Percentiles rank a stretch among this genome's conserved stretches.
These are phyloP conservation scores for Trichoderma citrinoviride DNA, from an alignment of 2,329 filamentous ascomycete species.

Conservation along the genomic window DNA sequence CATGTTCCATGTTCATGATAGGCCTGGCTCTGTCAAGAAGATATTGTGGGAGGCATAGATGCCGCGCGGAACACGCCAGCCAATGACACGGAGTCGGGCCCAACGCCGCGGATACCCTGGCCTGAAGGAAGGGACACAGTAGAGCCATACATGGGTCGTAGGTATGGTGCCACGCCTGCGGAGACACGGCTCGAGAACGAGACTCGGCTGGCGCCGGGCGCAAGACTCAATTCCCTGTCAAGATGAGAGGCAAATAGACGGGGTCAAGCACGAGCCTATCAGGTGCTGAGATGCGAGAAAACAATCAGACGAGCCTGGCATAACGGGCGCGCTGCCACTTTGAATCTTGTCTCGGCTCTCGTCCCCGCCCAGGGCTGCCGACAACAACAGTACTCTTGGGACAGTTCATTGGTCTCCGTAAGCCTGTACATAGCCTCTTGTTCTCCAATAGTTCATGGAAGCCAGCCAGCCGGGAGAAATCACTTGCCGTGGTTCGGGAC, in stretches of 20 bases:
- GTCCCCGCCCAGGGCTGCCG: neutral
- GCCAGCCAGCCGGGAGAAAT: neutral
- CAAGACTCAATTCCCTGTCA: neutral
- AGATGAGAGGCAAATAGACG: neutral
- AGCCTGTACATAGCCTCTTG: neutral
- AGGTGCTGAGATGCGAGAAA: neutral
- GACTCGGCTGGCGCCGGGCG: neutral
- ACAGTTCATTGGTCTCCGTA: too few species aligned
- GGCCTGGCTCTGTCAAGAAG: too few species aligned
- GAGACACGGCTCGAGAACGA: neutral
- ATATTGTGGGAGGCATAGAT: neutral
- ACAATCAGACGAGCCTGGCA: neutral
- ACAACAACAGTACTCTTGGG: too few species aligned
- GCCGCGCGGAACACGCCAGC: too few species aligned
- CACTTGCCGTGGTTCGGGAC: neutral
- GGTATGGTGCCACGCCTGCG: conserved; percentile 1
- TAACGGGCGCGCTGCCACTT: neutral
- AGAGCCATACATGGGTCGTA: neutral
- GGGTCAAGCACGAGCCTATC: neutral
- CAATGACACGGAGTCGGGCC: neutral
- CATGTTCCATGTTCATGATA: neutral
- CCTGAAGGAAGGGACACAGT: neutral
- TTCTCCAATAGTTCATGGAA: too few species aligned
- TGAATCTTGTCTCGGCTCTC: neutral
- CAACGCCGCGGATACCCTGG: neutral